Evolutionary conservation across 2,329 filamentous ascomycete species (phyloP), one percentile per base, ranked within the genome.

Genomic region (Neoscytalidium dimidiatum): DNA sequence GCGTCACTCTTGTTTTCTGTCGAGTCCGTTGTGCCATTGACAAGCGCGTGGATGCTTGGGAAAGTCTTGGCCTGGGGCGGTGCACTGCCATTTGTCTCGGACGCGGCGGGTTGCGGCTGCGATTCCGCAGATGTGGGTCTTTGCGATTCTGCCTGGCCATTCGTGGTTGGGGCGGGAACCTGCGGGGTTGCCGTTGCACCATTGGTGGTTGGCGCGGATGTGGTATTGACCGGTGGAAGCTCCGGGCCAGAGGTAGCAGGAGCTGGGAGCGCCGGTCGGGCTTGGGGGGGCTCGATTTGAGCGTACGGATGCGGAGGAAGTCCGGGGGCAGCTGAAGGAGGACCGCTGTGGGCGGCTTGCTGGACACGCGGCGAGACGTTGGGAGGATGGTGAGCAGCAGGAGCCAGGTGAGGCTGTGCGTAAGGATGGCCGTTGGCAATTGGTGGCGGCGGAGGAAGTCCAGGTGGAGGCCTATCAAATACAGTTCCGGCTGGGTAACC

Each of bases 1-100:
- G 73, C 75, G 48, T 67, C 67, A 51, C 67, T 66, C 65, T 68
- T 56, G 33, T 75, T 71, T 65, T 71, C 70, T 21, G 67, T 68
- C 21, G 69, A 67, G 21, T 71, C 71, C 2, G 67, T 23, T 11
- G 67, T 71, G 31, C 72, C 75, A 66, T 80, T 81, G 62, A 82
- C 77, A 66, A 82, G 76, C 11, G 83, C 74, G 17, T 77, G 81
- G 64, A 87, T 86, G 68, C 82, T 84, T 8, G 86, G 86, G 29
- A 88, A 85, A 1, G 78, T 78, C 49, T 75, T 76, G 35, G 74
- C 73, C 26, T 67, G 70, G 21, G 74, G 71, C 1, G 71, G 67
- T 43, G 71, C 68, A 29, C 68, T 57, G 49, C 68, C 68, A 63
- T 71, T 72, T 3, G 71, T 65, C 41, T 77, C 74, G 13, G 70